These are phyloP conservation scores for Aureobasidium uvarum DNA, from an alignment of 2,329 filamentous ascomycete species.

Conservation along the genomic window DNA sequence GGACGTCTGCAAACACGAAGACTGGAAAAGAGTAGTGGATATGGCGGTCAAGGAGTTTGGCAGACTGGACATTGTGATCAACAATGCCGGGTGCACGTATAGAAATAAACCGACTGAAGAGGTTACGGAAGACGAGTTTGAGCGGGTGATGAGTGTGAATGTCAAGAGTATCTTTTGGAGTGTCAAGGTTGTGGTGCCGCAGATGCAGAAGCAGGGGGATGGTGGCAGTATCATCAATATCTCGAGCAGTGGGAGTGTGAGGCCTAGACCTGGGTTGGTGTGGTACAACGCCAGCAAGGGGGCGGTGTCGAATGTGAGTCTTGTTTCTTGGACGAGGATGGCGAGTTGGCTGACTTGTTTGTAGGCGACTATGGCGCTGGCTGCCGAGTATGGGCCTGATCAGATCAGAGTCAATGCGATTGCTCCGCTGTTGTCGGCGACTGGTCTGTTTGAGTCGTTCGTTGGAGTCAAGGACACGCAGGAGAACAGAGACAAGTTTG, in stretches of 20 bases:
- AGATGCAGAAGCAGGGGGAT: slow-evolving; percentile 57
- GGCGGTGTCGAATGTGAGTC: slow-evolving; percentile 54
- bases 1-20: slow-evolving; percentile 45
- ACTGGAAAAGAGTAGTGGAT: slow-evolving; percentile 55
- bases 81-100: slow-evolving; percentile 61
- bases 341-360: neutral
- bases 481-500: slow-evolving; percentile 58
- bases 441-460: slow-evolving; percentile 60
- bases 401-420: slow-evolving; percentile 70
- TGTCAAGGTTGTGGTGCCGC: slow-evolving; percentile 58
- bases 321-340: neutral
- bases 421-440: slow-evolving; percentile 65
- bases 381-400: slow-evolving; percentile 66
- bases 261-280: slow-evolving; percentile 62
- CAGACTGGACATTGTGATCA: slow-evolving; percentile 58
- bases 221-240: slow-evolving; percentile 64
- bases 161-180: slow-evolving; percentile 65
- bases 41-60: slow-evolving; percentile 50
- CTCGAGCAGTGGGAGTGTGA: slow-evolving; percentile 61
- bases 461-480: slow-evolving; percentile 62
- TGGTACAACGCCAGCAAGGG: slow-evolving; percentile 72
- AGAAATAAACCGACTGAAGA: slow-evolving; percentile 61
- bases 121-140: slow-evolving; percentile 65
- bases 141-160: slow-evolving; percentile 66
- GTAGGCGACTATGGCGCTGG: slow-evolving; percentile 60